A percentile compares a stretch with the other conserved stretches of the same genome.
These are phyloP conservation scores for Pseudogymnoascus pannorum DNA, from an alignment of 2,329 filamentous ascomycete species.

Conservation along the genomic window DNA sequence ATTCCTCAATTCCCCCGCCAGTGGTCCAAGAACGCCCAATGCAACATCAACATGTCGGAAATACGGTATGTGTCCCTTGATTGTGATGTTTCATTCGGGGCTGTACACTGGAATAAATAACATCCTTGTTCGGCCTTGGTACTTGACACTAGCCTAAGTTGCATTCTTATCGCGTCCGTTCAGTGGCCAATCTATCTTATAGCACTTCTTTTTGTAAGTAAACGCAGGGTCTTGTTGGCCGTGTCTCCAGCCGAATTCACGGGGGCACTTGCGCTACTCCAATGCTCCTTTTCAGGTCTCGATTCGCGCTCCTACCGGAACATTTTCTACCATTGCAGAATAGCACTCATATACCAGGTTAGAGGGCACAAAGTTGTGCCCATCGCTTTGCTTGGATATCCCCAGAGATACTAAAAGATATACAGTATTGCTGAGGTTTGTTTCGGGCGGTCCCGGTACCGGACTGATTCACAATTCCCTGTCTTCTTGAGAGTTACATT, in stretches of 20 bases:
- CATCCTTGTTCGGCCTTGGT: background rate
- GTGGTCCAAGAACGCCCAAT: background rate
- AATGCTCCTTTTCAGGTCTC: background rate
- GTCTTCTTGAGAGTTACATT: background rate
- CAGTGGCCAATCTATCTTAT: background rate
- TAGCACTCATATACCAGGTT: background rate
- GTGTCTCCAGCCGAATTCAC: background rate
- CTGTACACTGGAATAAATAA: background rate
- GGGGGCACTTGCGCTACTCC: background rate
- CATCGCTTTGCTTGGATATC: background rate
- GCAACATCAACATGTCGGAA: background rate
- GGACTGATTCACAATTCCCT: conserved; percentile 1
- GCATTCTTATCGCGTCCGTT: background rate
- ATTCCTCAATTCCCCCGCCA: background rate
- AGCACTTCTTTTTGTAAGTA: background rate
- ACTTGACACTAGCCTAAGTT: background rate
- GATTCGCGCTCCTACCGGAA: background rate
- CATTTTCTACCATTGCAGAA: background rate
- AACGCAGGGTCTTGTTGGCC: background rate
- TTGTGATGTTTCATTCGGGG: background rate
- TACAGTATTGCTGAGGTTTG: background rate
- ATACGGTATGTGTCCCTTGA: background rate
- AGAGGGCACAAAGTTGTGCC: background rate
- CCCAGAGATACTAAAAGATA: background rate
- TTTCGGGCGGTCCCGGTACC: background rate